These are phyloP conservation scores for Colletotrichum agaves DNA, from an alignment of 2,329 filamentous ascomycete genomes.

Conservation along the genomic window DNA sequence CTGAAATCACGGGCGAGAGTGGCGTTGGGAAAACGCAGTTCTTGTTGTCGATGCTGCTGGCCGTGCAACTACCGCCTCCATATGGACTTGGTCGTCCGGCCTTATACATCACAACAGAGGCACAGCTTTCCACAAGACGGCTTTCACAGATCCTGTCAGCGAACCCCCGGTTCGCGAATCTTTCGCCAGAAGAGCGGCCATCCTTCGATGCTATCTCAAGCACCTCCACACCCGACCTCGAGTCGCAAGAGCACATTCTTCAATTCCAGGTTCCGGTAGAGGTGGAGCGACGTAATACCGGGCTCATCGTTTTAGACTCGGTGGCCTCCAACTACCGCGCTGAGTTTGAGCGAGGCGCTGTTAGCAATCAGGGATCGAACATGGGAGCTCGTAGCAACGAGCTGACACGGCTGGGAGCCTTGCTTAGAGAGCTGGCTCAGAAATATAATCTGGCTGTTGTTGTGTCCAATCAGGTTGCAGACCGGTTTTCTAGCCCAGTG, in stretches of 20 bases:
- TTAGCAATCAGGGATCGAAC: constrained; percentile 58
- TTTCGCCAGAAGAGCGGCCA: constrained; percentile 52
- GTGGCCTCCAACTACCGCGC: constrained; percentile 96
- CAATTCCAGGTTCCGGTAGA: constrained; percentile 92
- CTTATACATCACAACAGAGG: constrained; percentile 95
- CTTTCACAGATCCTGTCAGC: constrained; percentile 80
- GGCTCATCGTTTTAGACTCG: constrained; percentile 88
- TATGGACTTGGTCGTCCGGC: constrained; percentile 77
- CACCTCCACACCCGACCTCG: constrained; percentile 87
- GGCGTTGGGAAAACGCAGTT: constrained; percentile 96
- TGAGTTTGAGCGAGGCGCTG: constrained; percentile 76
- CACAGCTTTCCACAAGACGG: constrained; percentile 82
- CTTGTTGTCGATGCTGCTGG: constrained; percentile 84
- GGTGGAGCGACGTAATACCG: constrained; percentile 78
- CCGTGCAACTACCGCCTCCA: constrained; percentile 82
- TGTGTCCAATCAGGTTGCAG: constrained; percentile 94
- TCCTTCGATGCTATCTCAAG: constrained; percentile 82
- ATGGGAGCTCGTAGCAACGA: constrained; percentile 83
- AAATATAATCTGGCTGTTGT: constrained; percentile 84
- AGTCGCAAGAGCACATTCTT: constrained; percentile 94
- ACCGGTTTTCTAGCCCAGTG: constrained; percentile 71
- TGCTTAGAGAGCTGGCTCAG: constrained; percentile 80
- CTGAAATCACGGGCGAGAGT: constrained; percentile 92
- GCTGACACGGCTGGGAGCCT: constrained; percentile 78
- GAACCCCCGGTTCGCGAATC: constrained; percentile 68